Evolutionary conservation across 225 moss, liverwort and hornwort species (phyloP).

Genomic region (Physcomitrellopsis africana): DNA sequence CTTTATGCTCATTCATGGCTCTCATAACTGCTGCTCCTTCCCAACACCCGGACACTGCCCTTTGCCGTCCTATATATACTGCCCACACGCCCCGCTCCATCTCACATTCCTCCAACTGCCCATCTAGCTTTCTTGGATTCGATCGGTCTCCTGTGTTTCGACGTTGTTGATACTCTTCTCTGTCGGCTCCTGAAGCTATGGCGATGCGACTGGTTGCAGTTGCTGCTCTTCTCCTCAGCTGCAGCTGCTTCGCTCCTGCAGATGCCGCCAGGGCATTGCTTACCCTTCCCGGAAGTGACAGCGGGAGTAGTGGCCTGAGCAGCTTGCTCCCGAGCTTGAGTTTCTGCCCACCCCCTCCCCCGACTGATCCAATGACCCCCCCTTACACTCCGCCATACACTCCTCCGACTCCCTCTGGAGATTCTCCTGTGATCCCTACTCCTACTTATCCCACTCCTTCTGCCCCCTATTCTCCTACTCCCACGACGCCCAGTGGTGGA

Average conservation of each 20-base stretch:
- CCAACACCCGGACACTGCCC: not conserved
- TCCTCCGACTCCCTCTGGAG: not conserved
- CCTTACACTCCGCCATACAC: not conserved
- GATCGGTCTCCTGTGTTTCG: not conserved
- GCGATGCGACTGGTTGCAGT: constrained; percentile 4
- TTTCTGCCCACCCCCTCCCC: constrained; percentile 19
- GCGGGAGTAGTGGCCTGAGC: not conserved
- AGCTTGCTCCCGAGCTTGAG: constrained; percentile 13
- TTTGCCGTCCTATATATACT: no score
- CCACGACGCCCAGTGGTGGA: not conserved
- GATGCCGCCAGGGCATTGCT: constrained; percentile 16
- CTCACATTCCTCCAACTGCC: not conserved
- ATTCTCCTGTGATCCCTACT: not conserved
- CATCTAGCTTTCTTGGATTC: no score
- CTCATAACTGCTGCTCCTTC: not conserved
- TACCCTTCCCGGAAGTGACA: not conserved
- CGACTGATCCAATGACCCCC: not conserved
- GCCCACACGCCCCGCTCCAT: not conserved
- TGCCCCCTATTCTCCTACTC: not conserved
- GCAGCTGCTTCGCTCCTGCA: not conserved
- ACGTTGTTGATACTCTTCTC: no score
- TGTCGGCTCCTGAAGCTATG: constrained; percentile 7
- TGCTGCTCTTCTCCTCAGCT: constrained; percentile 10
- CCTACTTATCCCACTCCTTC: not conserved
- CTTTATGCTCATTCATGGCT: not conserved